phyloP scores from a whole-genome alignment of 495 filamentous ascomycete species.

The Achaetomiella virescens region DNA sequence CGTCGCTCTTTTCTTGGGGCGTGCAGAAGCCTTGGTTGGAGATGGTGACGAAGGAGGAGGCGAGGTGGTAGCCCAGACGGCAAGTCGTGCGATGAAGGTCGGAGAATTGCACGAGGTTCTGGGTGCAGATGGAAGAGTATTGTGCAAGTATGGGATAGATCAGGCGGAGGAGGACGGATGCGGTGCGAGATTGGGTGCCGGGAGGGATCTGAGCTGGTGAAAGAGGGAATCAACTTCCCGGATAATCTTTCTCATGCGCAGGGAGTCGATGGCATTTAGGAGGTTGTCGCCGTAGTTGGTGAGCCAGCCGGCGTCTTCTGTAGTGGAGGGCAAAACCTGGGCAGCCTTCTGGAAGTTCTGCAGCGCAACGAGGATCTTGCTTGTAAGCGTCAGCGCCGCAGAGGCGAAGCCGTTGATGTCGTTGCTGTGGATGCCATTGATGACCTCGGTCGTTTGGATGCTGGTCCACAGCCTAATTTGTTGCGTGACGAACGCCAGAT shows the following conservation, averaged over 20 bases:
- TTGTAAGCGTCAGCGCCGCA: slow-evolving; percentile 55
- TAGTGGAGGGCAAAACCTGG: slow-evolving; percentile 39
- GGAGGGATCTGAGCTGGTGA: slow-evolving; percentile 43
- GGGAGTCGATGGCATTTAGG: slow-evolving; percentile 47
- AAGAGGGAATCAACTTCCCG: slow-evolving; percentile 41
- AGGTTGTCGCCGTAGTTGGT: slow-evolving; percentile 54
- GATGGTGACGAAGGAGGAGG: slow-evolving; percentile 68
- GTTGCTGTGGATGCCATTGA: slow-evolving; percentile 13
- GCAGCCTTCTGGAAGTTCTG: slow-evolving; percentile 57
- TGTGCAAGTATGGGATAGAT: slow-evolving; percentile 68
- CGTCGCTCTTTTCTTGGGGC: slow-evolving; percentile 67
- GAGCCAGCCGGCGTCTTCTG: slow-evolving; percentile 59
- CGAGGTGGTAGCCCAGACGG: slow-evolving; percentile 66
- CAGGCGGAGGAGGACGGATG: slow-evolving; percentile 57
- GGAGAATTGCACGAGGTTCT: slow-evolving; percentile 46
- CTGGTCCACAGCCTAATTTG: slow-evolving; percentile 51
- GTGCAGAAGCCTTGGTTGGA: slow-evolving; percentile 84
- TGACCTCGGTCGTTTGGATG: slow-evolving; percentile 9
- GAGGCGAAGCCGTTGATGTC: slow-evolving; percentile 27
- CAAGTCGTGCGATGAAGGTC: slow-evolving; percentile 61
- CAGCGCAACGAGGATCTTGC: slow-evolving; percentile 62
- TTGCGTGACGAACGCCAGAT: slow-evolving; percentile 55
- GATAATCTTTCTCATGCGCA: slow-evolving; percentile 51
- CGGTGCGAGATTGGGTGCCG: slow-evolving; percentile 35
- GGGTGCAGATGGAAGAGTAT: slow-evolving; percentile 56